Evolutionary conservation across 257 asterid genomes (phyloP).

Genomic region (Jacaranda mimosifolia): DNA sequence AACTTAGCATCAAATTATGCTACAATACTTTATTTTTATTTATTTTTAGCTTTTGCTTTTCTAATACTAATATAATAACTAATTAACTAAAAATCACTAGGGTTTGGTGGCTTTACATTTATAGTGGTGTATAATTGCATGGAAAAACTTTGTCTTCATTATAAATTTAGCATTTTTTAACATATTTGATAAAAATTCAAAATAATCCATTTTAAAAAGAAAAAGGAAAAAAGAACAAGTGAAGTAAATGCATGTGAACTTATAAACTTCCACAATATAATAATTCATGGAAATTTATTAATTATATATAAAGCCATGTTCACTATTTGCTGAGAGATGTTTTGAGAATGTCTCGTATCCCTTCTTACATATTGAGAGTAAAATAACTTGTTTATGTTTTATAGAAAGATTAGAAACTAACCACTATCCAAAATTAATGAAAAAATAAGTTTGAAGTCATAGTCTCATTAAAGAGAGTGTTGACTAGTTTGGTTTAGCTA

Average conservation of each 20-base stretch:
- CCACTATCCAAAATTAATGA: constrained; percentile 1
- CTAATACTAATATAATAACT: too few species aligned
- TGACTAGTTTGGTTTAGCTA: constrained; percentile 1
- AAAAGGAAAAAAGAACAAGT: not conserved
- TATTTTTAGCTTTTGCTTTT: too few species aligned
- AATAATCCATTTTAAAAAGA: not conserved
- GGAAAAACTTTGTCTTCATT: not conserved
- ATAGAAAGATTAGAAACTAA: not conserved
- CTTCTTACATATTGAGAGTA: not conserved
- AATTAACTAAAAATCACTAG: too few species aligned
- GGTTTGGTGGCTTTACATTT: too few species aligned
- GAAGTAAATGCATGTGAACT: constrained; percentile 3
- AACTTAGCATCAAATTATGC: too few species aligned
- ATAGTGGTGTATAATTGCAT: too few species aligned
- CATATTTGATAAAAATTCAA: not conserved
- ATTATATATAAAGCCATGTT: not conserved
- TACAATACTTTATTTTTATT: too few species aligned
- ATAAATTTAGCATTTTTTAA: not conserved
- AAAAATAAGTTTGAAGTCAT: constrained; percentile 32
- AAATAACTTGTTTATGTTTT: not conserved
- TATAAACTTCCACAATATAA: not conserved
- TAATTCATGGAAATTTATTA: not conserved
- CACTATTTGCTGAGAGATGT: constrained; percentile 17
- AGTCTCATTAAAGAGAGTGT: constrained; percentile 12
- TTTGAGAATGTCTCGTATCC: constrained; percentile 25